phyloP scores from a whole-genome alignment of 306 rosid species.

The Betula pendula region DNA sequence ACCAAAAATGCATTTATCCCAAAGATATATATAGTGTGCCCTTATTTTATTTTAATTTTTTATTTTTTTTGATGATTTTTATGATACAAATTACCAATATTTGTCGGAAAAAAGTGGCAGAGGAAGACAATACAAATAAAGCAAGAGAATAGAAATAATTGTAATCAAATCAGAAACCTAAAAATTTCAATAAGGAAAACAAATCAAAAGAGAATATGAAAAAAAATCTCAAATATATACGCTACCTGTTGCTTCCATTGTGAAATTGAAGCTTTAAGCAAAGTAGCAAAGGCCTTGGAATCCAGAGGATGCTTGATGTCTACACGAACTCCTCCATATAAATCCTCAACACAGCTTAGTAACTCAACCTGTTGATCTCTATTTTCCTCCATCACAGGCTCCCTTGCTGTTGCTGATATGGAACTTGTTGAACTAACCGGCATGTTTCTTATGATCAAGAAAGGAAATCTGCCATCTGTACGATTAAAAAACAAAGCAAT shows the following conservation, averaged over 20 bases:
- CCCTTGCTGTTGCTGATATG: slow-evolving; percentile 17
- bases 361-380: slow-evolving; percentile 21
- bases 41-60: too few species aligned
- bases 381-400: slow-evolving; percentile 17
- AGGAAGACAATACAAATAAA: too few species aligned
- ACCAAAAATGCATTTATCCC: too few species aligned
- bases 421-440: slow-evolving; percentile 31
- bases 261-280: slow-evolving; percentile 54
- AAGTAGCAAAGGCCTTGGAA: slow-evolving; percentile 43
- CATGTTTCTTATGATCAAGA: slow-evolving; percentile 23
- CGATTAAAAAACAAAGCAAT: slow-evolving; percentile 9
- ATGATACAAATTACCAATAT: too few species aligned
- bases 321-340: slow-evolving; percentile 65
- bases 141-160: too few species aligned
- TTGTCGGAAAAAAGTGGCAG: too few species aligned
- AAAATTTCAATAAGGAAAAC: too few species aligned
- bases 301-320: slow-evolving; percentile 54
- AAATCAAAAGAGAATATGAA: too few species aligned
- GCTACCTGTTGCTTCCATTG: slow-evolving; percentile 75
- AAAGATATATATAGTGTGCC: too few species aligned
- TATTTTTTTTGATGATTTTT: too few species aligned
- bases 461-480: slow-evolving; percentile 18
- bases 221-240: too few species aligned
- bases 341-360: slow-evolving; percentile 54
- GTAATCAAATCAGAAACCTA: too few species aligned